Evolutionary conservation across 371 early-diverging fungal genomes (phyloP).

Genomic region (Syncephalastrum monosporum): DNA sequence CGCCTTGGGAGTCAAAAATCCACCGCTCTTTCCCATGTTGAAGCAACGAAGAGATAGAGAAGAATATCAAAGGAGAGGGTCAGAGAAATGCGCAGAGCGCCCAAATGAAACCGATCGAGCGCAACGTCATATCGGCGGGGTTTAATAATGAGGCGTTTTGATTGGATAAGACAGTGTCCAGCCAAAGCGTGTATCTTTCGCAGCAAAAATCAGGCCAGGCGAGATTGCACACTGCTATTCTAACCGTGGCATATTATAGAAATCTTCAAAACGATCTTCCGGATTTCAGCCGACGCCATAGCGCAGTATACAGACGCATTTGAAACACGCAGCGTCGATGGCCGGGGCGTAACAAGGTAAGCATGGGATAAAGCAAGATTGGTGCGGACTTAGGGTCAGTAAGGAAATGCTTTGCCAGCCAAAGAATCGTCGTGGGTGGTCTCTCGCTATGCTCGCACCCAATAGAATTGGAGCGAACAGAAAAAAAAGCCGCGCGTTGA

Average conservation of each 20-base stretch:
- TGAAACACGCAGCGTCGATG: no score
- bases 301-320: no score
- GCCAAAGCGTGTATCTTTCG: neutral
- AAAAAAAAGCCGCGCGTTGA: conserved; percentile 2
- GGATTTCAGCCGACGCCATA: no score
- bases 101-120: neutral
- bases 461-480: conserved; percentile 1
- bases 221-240: neutral
- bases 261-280: no score
- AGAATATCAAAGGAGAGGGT: conserved; percentile 3
- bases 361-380: no score
- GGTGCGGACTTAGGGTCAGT: no score
- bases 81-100: neutral
- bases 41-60: neutral
- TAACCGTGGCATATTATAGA: neutral
- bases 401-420: neutral
- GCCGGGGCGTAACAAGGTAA: no score
- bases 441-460: conserved; percentile 1
- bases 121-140: neutral
- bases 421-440: conserved; percentile 1
- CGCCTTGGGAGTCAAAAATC: conserved; percentile 77
- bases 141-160: neutral
- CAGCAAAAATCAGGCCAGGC: neutral
- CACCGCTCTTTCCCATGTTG: conserved; percentile 71
- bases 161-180: neutral